Conservation (phyloP, 768 basidiomycete species). For the Flagelloscypha sp. region DNA sequence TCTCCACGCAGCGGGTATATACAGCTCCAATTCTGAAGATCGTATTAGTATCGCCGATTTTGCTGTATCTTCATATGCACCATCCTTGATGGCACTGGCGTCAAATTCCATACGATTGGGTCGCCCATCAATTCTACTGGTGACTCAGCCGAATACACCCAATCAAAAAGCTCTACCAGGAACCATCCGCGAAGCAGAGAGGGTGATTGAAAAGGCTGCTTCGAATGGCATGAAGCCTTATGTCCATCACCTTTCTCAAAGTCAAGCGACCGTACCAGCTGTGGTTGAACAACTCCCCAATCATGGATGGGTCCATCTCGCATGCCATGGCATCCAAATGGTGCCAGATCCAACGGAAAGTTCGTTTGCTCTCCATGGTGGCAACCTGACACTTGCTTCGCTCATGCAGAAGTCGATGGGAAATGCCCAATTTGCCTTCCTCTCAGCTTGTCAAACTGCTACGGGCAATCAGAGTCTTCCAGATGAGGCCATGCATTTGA, state of each 20-base stretch:
- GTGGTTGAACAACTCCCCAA: slow-evolving; percentile 1
- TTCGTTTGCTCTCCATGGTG: slow-evolving; percentile 11
- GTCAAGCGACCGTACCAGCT: slow-evolving; percentile 7
- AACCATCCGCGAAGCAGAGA: slow-evolving; percentile 5
- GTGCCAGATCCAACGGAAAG: slow-evolving; percentile 10
- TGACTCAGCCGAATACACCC: slow-evolving; percentile 13
- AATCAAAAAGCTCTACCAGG: slow-evolving; percentile 9
- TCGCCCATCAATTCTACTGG: slow-evolving; percentile 5
- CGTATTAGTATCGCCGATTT: slow-evolving; percentile 9
- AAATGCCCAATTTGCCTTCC: slow-evolving; percentile 22
- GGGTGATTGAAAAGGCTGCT: too few species aligned
- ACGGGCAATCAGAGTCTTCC: slow-evolving; percentile 8
- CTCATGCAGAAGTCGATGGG: slow-evolving; percentile 14
- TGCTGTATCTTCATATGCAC: slow-evolving; percentile 26
- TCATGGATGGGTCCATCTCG: slow-evolving; percentile 19
- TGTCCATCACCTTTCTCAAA: too few species aligned
- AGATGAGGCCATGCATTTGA: slow-evolving; percentile 26
- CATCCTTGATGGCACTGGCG: slow-evolving; percentile 20
- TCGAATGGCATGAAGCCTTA: too few species aligned
- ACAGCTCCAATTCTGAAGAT: slow-evolving; percentile 11
- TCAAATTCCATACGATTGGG: too few species aligned
- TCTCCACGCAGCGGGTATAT: slow-evolving; percentile 22
- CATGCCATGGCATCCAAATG: slow-evolving; percentile 20
- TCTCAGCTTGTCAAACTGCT: slow-evolving; percentile 21
- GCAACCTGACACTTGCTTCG: slow-evolving; percentile 12